Evolutionary conservation across 1,284 basidiomycete genomes (phyloP), one percentile per base, ranked within the genome.

Genomic region (Fomitopsis pinicola): DNA sequence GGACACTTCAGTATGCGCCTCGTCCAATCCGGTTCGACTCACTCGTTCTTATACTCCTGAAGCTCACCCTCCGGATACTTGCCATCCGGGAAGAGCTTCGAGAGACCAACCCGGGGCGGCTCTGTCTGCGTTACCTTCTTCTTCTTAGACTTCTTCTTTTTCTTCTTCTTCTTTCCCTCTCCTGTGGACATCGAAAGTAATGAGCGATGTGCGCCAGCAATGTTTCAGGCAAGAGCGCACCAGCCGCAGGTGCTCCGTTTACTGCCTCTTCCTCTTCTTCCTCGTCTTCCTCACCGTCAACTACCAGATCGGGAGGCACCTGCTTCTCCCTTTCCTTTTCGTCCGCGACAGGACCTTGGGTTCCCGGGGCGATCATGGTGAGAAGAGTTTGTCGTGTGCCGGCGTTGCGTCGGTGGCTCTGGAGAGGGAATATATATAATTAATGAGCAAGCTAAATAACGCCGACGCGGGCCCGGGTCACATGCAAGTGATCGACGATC

Each of bases 61-160:
- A 94, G 85, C 80, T 99, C 92, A 57, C 96, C 97, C 69, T 92
- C 91, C 8, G 97, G 96, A 77, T 89, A 99, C 54, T 87, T 78
- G 40, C 93, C 94, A 71, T 85, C 86, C 22, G 90, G 85, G 80
- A 94, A 99, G 64, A 99, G 83, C 73, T 95, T 96, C 64, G 91
- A 91, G 66, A 99, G 75, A 3, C 93, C 94, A 22, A 97, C 81
- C 19, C 93, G 86, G n/a, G 97, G 97, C 22, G 97, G 97, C 58
- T 96, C 94, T n/a, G 87, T 88, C 78, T 98, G 97, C 64, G 85
- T 82, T 17, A 70, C 64, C 72, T 86, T 87, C 77, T 93, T 94
- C 82, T 94, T 94, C 77, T 94, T 94, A 42, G 87, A 73, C 77
- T 95, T 97, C 76, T 93, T 95, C 81, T 97, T 97, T 75, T 97